Evolutionary conservation across 257 asterid species (phyloP), one percentile per base, ranked within the genome.

Genomic region (Rubia yunnanensis): DNA sequence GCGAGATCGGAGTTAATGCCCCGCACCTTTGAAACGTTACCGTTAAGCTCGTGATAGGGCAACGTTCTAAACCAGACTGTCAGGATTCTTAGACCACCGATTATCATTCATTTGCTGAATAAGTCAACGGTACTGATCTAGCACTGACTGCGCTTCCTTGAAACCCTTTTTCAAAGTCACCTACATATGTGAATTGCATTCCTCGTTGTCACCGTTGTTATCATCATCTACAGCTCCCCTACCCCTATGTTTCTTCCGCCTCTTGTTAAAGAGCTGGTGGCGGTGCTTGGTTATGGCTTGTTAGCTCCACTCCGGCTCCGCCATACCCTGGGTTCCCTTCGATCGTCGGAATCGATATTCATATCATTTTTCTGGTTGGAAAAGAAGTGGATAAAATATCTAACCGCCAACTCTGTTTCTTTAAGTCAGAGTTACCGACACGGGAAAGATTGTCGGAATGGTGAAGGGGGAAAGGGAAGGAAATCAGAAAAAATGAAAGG

Each of bases 81-180:
- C 72, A 24, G 85, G 89, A 52, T 79, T 34, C 69, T 76, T 87
- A 4, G 95, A 82, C 10, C 69, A 77, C 49, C 85, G 95, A 76
- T 89, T 85, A 53, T 87, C 81, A 66, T 89, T 83, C 28, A 80
- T 95, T 67, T 80, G 94, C 31, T 82, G 86, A 72, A 89, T 87
- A 20, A 89, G 63, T 31, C 61, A 65, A 35, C 92, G 81, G 62
- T 89, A 87, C 72, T 56, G 86, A 72, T 85, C 94, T 55, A 87
- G 71, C 74, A 85, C 68, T 22, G 77, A 80, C 44, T 89, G 88
- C 18, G 78, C 95, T 73, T 85, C 88, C 15, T 68, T 66, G 66
- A 87, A 82, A 74, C 76, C 60, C 76, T 64, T 80, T 69, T 57
- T 78, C 62, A 89, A 73, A 56, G 78, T 77, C 73, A 70, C 81